These are phyloP conservation scores for Coniferiporia weirii DNA, from an alignment of 1,284 basidiomycete genomes.

Conservation along the genomic window DNA sequence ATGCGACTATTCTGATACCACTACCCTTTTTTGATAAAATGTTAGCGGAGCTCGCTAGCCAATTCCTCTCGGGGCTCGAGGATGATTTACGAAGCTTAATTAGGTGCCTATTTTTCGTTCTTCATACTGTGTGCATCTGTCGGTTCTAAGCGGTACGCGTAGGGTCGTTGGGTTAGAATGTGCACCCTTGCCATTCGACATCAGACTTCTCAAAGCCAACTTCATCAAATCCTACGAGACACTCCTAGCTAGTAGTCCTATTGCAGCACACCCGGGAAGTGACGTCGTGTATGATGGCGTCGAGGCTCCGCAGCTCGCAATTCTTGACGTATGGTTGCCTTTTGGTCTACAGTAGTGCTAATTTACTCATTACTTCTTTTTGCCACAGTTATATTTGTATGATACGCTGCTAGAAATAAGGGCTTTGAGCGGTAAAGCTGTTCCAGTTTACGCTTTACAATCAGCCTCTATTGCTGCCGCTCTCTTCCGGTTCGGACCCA, in stretches of 20 bases:
- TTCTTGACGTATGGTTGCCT: constrained; percentile 9
- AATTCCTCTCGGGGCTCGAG: neutral
- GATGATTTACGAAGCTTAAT: neutral
- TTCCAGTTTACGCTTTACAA: too few relatives aligned
- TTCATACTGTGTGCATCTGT: too few relatives aligned
- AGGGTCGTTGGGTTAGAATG: constrained; percentile 9
- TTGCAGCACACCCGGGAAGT: neutral
- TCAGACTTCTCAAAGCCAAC: neutral
- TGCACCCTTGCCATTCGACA: neutral
- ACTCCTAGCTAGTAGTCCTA: neutral
- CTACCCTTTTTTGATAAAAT: neutral
- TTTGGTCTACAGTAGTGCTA: neutral
- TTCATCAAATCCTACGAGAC: constrained; percentile 5
- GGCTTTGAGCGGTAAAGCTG: too few relatives aligned
- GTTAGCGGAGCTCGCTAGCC: neutral
- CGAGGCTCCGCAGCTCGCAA: constrained; percentile 2
- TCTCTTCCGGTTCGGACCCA: too few relatives aligned
- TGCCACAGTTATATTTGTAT: too few relatives aligned
- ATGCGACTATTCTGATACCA: constrained; percentile 8
- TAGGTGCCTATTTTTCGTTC: neutral
- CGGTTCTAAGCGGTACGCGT: too few relatives aligned
- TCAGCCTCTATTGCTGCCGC: too few relatives aligned
- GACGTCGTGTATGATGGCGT: neutral
- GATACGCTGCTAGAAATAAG: too few relatives aligned
- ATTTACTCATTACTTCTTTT: neutral